Base-by-base conservation (phyloP, 352 stramenopile species). In the Globisporangium nagaii region DNA sequence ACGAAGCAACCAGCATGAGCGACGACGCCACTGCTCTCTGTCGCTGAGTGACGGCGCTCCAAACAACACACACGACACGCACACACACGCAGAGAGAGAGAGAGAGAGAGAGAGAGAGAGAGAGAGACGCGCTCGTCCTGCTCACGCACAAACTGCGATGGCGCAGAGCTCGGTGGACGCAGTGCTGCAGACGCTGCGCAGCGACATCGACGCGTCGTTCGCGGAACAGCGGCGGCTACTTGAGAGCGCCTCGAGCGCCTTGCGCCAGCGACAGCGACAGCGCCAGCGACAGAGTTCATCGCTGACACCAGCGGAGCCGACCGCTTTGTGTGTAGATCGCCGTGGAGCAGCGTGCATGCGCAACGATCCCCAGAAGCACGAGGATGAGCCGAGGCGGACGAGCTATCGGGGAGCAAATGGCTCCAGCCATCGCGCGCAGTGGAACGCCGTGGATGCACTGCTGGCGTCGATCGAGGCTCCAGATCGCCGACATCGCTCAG, bases 181-280 rank as follows among this genome's bases (percentile, higher is more conserved):
- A 13, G 39, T 58, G 40, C 42, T 58, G 9, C 40, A 40, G 39
- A 27, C 37, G 39, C 24, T 58, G 17, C 52, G 52, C 8, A 2
- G 32, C 20, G 52, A 58, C 30, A 50, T 58, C 13, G 52, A 49
- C 25, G 40, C 10, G 28, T 51, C 52, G 22, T 51, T 58, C 36
- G 52, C 40, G 6, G 52, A 35, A 1, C 39, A 51, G n/a, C 52
- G 42, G 2, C 52, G 34, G 19, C 39, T 43, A 12, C 49, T 56
- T 4, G 49, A 56, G 49, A 6, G 36, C 7, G 19, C 20, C 3
- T 34, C 36, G 28, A 51, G 20, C 31, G 42, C 24, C 12, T 28
- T 43, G 7, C 34, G 35, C 8, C 24, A 19, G 13, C 17, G n/a
- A 15, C 19, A 53, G 19, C 5, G 30, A n/a, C n/a, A n/a, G n/a